Evolutionary conservation across 257 asterid species (phyloP), one percentile per base, ranked within the genome.

Genomic region (Nicotiana sylvestris): DNA sequence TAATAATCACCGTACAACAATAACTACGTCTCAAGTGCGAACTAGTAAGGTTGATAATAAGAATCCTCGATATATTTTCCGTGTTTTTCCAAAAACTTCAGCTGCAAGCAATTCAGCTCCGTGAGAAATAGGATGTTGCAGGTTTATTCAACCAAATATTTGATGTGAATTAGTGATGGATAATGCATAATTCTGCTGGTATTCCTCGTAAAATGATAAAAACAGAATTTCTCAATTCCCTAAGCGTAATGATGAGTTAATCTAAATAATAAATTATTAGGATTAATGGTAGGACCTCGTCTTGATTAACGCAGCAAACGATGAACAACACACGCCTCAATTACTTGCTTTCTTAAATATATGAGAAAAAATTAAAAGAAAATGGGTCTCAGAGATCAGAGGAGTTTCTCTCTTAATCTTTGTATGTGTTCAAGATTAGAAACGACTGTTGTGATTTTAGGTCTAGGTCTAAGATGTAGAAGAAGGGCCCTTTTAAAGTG

Each of bases 171-270:
- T 83, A 64, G 17, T 21, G 87, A 85, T 17, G 85, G 78, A 83
- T 9, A 84, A 84, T 78, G 90, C 89, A 89, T 81, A 92, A 90
- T 90, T 89, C 86, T 87, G 88, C 87, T 87, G 80, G 84, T 91
- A 88, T 87, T 85, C 90, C 78, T 29, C 89, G 25, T 35, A 84
- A 81, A 82, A 21, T 43, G 15, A 6, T 46, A 56, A 81, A 57
- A 58, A 25, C 69, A 32, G 68, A 51, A 81, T 9, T 33, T 3
- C 80, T 49, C 81, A 81, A 65, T 37, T 82, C 80, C 66, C 81
- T 60, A 81, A 84, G 84, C 85, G 89, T 83, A 82, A 69, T 77
- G 82, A 46, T 62, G 76, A 90, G 90, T 87, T 89, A 89, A 91
- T 84, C 88, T 84, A 49, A 89, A 84, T 85, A 82, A 85, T 76